phyloP scores from a whole-genome alignment of 2,329 filamentous ascomycete species.

The Phyllosticta capitalensis region DNA sequence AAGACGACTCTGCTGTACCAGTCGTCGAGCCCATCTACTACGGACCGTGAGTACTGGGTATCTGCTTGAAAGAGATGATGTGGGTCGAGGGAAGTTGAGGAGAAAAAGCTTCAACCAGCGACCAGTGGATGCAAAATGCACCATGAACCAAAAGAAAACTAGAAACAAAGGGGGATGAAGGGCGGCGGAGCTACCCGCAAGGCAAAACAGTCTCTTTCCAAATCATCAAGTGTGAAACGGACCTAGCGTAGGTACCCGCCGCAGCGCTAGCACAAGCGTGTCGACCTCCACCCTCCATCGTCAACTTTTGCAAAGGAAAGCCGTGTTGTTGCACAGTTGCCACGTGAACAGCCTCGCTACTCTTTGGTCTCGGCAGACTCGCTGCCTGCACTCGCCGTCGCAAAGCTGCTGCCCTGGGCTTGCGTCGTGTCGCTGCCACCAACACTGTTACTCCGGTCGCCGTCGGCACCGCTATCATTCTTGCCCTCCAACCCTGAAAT shows the following conservation, averaged over 20 bases:
- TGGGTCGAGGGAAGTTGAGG: too few species aligned
- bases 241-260: background rate
- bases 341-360: background rate
- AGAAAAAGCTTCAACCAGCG: too few species aligned
- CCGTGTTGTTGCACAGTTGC: background rate
- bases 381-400: background rate
- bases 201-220: background rate
- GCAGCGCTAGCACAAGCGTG: background rate
- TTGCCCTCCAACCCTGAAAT: conserved; percentile 27
- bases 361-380: conserved; percentile 5
- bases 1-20: too few species aligned
- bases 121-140: background rate
- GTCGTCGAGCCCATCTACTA: too few species aligned
- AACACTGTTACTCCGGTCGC: conserved; percentile 2
- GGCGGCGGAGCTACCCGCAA: background rate
- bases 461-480: background rate
- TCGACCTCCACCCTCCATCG: background rate
- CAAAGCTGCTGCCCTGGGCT: background rate
- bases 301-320: background rate
- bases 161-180: background rate
- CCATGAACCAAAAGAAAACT: background rate
- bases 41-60: too few species aligned
- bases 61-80: too few species aligned
- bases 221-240: background rate
- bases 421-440: conserved; percentile 1